phyloP scores from a whole-genome alignment of 768 basidiomycete genomes.

The Mycena filopes region DNA sequence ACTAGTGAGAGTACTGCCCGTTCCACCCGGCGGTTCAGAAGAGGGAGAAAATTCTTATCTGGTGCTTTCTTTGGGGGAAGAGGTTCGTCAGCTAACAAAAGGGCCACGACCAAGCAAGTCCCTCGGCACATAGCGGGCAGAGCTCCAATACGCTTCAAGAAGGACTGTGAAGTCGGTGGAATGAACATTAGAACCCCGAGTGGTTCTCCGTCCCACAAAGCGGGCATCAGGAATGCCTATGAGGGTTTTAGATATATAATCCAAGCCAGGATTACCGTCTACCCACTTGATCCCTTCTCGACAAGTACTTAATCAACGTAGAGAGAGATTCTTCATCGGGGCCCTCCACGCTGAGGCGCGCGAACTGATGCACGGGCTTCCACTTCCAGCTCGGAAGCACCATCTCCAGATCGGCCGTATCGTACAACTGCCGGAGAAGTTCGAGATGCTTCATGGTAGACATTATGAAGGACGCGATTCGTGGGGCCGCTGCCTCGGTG shows the following conservation, averaged over 20 bases:
- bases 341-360: conserved; percentile 4
- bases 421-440: background rate
- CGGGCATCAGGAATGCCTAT: conserved; percentile 9
- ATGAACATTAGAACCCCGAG: conserved; percentile 3
- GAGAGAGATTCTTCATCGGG: background rate
- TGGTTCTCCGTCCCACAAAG: background rate
- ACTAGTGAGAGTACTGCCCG: background rate
- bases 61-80: background rate
- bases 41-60: background rate
- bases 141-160: background rate
- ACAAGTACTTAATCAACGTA: background rate
- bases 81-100: background rate
- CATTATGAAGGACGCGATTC: background rate
- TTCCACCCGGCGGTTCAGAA: background rate
- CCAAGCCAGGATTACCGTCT: too few relatives aligned
- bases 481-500: background rate
- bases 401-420: background rate
- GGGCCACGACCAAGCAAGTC: background rate
- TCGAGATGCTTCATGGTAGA: background rate
- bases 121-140: background rate
- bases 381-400: background rate
- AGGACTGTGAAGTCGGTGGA: background rate
- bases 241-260: background rate
- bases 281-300: conserved; percentile 5
- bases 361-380: conserved; percentile 20